Evolutionary conservation across 1,284 basidiomycete genomes (phyloP), one percentile per base, ranked within the genome.

Genomic region (Trichosporon coremiiforme): DNA sequence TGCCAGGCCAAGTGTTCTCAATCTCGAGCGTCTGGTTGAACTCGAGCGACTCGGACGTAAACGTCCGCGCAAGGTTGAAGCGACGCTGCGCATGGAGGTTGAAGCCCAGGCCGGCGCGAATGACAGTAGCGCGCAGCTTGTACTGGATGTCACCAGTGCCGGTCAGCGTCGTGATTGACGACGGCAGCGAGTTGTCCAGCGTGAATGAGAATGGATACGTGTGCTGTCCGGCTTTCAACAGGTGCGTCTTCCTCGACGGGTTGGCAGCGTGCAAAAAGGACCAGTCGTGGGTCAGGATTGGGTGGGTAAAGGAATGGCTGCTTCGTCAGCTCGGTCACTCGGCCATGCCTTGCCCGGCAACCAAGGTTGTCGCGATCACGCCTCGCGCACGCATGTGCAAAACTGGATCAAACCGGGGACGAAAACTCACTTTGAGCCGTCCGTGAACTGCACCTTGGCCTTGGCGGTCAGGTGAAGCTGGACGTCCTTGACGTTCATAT

Each of bases 1-100:
- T 98, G 50, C 91, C 91, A 0, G 95, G 94, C 95, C 95, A 98
- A 13, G 93, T 95, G 82, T 95, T 96, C 83, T 96, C 94, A 67
- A 87, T 86, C 82, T 98, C 95, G 70, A 96, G 87, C 1, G 93
- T 94, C 82, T 97, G 94, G 78, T 93, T 94, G 85, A 93, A 97
- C 83, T 97, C 95, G 76, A 96, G 88, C 0, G 94, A 91, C 74
- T 95, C 93, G 2, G 88, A 82, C 5, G 89, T 86, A 76, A 94
- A 91, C 2, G 90, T 89, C 69, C 94, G 89, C 64, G 91, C 77
- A 72, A 97, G 85, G 71, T 86, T 85, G 69, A 97, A 87, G 12
- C 89, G 87, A 63, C 85, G 84, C 64, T 86, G 84, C 1, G 88
- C 85, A 67, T 90, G 87, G 68, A 93, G 87, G 79, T 94, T 94